Evolutionary conservation across 2,329 filamentous ascomycete species (phyloP), one percentile per base, ranked within the genome.

Genomic region (Fusarium nanum): DNA sequence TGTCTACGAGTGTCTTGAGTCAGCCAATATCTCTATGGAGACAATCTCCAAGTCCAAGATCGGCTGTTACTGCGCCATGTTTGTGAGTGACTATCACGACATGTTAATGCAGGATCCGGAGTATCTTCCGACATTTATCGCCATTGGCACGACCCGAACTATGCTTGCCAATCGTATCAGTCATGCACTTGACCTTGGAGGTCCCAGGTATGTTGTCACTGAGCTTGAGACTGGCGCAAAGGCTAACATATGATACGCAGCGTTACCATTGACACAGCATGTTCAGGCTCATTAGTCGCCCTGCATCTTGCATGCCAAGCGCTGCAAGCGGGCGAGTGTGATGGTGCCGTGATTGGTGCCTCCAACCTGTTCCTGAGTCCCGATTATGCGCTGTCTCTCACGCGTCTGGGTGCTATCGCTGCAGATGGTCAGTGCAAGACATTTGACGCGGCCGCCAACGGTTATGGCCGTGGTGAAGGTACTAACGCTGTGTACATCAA

Each of bases 381-480:
- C 11, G 73, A 76, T 45, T 72, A 73, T 65, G 72, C 76, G 14
- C 41, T 76, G 18, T 70, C 62, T 9, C 67, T 74, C 37, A 73
- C 74, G 2, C 58, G 70, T 18, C 60, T 72, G 3, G 73, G 73
- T 3, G 73, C 75, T 27, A 68, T 78, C 7, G 73, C 75, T 12
- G 76, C 79, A 7, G 77, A 81, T 5, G 77, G 79, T n/a, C 67
- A 69, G 41, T 81, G 76, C 28, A 80, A 81, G 57, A 83, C 83
- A 18, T 88, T 85, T 73, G 87, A 88, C 68, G 74, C 78, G 9
- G 79, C 79, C 6, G 88, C 86, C 11, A 76, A 81, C 67, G 75
- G 74, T 16, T 91, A 89, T 73, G 86, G 83, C 1, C 83, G 88
- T 16, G 88, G 86, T 2, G 88, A 91, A 70, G 88, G 87, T 0